Evolutionary conservation across 148 eudicot species (phyloP), one percentile per base, ranked within the genome.

Genomic region (Gaultheria prostrata): DNA sequence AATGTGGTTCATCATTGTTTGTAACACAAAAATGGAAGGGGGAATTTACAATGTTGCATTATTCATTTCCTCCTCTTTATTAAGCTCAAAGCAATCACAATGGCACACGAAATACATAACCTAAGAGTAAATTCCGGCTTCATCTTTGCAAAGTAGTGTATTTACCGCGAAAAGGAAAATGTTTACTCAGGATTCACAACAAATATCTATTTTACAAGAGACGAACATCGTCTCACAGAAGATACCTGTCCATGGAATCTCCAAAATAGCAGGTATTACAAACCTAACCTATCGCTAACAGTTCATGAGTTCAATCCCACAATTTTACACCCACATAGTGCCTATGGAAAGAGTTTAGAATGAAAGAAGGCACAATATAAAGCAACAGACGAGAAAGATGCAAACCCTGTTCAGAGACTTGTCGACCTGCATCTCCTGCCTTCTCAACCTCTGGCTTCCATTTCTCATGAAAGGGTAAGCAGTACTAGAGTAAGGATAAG

Each of bases 341-440:
- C 10, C 13, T 10, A 45, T 30, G 7, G 32, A 0, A 48, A 7
- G 33, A 69, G 32, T 32, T 80, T 82, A 85, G 76, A 85, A 85
- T 78, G 81, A 80, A 76, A 88, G 76, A 81, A 92, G 92, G 87
- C 95, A 92, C 83, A 95, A 78, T 53, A 91, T 72, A 61, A 89
- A 76, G 85, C 97, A 93, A 80, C 93, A 92, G 35, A 92, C 87
- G 18, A 95, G 88, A 83, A 95, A 95, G 49, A 92, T 89, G 0
- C 92, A 89, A 18, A 95, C 88, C 76, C 98, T 83, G 78, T 88
- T 89, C 15, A 95, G 94, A 21, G 94, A 95, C 90, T 95, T 93
- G 17, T 92, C 90, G 13, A 87, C 11, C 88, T 88, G 92, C 87
- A 93, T 81, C 85, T 91, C 97, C 67, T 93, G 97, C 90, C 97